These are phyloP conservation scores for Sungouiozyma intestinalis DNA, from an alignment of 805 yeast species.

Conservation along the genomic window DNA sequence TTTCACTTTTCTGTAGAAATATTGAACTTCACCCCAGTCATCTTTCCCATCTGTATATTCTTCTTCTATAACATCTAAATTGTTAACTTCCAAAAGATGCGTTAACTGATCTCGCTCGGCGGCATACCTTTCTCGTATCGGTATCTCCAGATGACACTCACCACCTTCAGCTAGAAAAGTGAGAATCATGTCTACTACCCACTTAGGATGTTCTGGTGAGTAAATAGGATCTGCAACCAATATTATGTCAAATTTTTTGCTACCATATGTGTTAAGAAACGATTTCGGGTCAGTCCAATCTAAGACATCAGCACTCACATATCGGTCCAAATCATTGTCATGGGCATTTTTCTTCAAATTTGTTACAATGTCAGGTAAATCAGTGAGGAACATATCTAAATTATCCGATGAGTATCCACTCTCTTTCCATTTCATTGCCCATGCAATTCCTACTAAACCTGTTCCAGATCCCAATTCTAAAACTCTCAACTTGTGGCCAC, in stretches of 20 bases:
- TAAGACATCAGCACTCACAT: conserved; percentile 38
- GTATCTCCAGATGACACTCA: conserved; percentile 58
- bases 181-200: conserved; percentile 53
- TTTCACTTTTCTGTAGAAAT: conserved; percentile 32
- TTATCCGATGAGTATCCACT: conserved; percentile 29
- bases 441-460: conserved; percentile 74
- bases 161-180: conserved; percentile 37
- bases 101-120: conserved; percentile 54
- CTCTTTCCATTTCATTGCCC: conserved; percentile 29
- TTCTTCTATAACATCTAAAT: conserved; percentile 24
- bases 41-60: conserved; percentile 59
- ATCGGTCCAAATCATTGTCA: conserved; percentile 34
- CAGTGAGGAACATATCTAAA: conserved; percentile 51
- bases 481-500: conserved; percentile 20
- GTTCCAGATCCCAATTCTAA: conserved; percentile 94
- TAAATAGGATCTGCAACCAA: conserved; percentile 85
- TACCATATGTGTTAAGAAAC: conserved; percentile 26
- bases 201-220: conserved; percentile 66
- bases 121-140: conserved; percentile 58
- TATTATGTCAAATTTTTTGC: conserved; percentile 42
- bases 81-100: conserved; percentile 35
- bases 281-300: conserved; percentile 69
- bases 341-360: conserved; percentile 53
- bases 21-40: conserved; percentile 71
- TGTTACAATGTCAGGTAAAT: conserved; percentile 63